These are phyloP conservation scores for Paramecium biaurelia DNA, from an alignment of 73 alveolate genomes.

Conservation along the genomic window DNA sequence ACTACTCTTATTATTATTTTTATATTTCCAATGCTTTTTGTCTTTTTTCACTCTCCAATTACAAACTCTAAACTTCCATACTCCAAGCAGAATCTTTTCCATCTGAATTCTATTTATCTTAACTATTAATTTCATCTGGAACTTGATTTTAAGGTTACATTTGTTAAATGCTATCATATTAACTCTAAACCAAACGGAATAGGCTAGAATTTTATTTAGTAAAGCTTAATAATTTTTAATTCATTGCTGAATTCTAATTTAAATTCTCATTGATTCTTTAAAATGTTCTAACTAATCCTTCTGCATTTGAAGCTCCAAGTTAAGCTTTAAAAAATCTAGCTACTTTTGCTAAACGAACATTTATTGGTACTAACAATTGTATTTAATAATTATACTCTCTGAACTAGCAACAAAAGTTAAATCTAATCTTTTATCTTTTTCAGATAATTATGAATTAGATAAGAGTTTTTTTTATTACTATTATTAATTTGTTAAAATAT, in stretches of 20 bases:
- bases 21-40: not conserved
- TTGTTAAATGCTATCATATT: not conserved
- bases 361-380: not conserved
- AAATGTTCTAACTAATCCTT: not conserved
- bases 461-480: not conserved
- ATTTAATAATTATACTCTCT: not conserved
- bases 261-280: not conserved
- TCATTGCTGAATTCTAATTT: not conserved
- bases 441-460: not conserved
- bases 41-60: not conserved
- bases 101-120: not conserved
- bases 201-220: not conserved
- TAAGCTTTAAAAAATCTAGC: constrained; percentile 33
- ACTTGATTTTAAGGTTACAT: not conserved
- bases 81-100: not conserved
- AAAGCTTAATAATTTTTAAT: not conserved
- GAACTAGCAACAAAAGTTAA: constrained; percentile 19
- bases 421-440: not conserved
- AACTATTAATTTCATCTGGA: not conserved
- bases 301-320: constrained; percentile 11
- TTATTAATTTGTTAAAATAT: not conserved
- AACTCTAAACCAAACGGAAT: not conserved
- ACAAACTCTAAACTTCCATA: not conserved
- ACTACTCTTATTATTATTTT: not conserved
- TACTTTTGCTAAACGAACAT: constrained; percentile 12